Evolutionary conservation across 192 early-diverging fungal species (phyloP), one percentile per base, ranked within the genome.

Genomic region (Spinellus fusiger): DNA sequence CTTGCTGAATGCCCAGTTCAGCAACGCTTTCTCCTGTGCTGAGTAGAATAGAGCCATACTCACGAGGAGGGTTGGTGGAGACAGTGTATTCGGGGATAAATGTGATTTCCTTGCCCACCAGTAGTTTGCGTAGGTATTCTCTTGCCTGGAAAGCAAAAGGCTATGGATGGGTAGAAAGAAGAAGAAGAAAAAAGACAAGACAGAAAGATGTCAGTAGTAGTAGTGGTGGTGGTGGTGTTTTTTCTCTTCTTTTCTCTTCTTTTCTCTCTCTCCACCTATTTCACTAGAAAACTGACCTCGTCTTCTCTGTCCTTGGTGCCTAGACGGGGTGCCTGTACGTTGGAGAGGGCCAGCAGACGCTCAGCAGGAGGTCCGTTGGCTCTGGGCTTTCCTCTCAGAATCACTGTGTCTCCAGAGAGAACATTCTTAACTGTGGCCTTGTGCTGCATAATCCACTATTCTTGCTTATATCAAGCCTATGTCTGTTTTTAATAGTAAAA

Each of bases 331-430:
- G 95, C 88, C 47, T 85, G 73, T 48, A 95, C 80, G 70, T 87
- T 86, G 44, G 87, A 80, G 12, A 97, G 80, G 31, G 87, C 89
- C 13, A 99, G 69, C n/a, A 87, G 77, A 46, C 86, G 83, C 68
- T 95, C 95, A 0, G 89, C 79, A 35, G 95, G 92, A 25, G 95
- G 93, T 22, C 88, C 90, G 56, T 83, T 83, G 26, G 78, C 76
- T 52, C 78, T 73, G 28, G 90, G 89, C 49, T 81, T 87, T 35
- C 92, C 93, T 38, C 90, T 84, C 23, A 99, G 81, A 51, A 96
- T 81, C 35, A 99, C 78, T 53, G 89, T 90, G 81, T 98, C 94
- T 53, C 94, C 95, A 9, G 92, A 94, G 51, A 98, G 78, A 18
- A 93, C 90, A 31, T 78, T 86, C 71, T 98, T 98, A 65, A 95